These are phyloP conservation scores for Colletotrichum truncatum DNA, from an alignment of 2,329 filamentous ascomycete genomes.

Conservation along the genomic window DNA sequence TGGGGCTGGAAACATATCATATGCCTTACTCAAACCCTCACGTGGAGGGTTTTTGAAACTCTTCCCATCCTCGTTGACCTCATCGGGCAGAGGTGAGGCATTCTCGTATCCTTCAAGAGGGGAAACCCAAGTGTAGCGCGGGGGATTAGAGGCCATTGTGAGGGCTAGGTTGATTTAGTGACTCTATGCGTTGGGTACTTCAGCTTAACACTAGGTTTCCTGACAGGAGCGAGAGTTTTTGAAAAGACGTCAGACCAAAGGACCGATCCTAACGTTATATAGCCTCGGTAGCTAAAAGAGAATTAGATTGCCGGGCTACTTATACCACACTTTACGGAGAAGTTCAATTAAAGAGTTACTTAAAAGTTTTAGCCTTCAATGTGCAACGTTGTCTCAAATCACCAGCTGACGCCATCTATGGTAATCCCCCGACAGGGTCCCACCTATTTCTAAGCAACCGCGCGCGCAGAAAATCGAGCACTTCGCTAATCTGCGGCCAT, in stretches of 20 bases:
- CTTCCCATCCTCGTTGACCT: slow-evolving; percentile 78
- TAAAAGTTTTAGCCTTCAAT: not conserved
- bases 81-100: slow-evolving; percentile 63
- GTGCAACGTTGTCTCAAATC: not conserved
- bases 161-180: not conserved
- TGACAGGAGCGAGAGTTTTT: not conserved
- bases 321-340: no score
- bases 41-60: slow-evolving; percentile 75
- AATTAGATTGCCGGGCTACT: no score
- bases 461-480: slow-evolving; percentile 9
- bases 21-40: slow-evolving; percentile 71
- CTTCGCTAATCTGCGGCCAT: not conserved
- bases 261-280: not conserved
- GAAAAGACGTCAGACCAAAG: no score
- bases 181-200: not conserved
- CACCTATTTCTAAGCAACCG: slow-evolving; percentile 24
- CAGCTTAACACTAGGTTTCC: no score
- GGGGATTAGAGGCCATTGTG: slow-evolving; percentile 39
- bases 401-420: not conserved
- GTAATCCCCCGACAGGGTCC: not conserved
- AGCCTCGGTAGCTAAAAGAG: not conserved
- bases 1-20: slow-evolving; percentile 74
- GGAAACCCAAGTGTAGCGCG: slow-evolving; percentile 59
- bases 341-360: no score
- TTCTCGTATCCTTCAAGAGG: slow-evolving; percentile 67